Conservation (phyloP, 495 filamentous ascomycete genomes). For the Penicillium steckii region DNA sequence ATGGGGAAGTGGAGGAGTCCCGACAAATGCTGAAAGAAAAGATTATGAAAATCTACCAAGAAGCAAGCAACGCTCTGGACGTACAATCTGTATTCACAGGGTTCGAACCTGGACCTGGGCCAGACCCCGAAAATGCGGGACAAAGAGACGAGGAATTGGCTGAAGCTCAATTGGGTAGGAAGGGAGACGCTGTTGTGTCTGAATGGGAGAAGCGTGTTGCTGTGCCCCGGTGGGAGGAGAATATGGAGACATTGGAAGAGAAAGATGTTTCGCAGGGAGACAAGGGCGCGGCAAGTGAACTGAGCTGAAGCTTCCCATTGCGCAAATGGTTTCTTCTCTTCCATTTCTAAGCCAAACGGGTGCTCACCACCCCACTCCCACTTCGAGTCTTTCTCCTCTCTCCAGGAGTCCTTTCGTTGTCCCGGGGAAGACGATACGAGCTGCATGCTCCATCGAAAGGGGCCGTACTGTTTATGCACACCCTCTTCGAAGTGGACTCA, state of each 20-base stretch:
- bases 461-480: slow-evolving; percentile 6
- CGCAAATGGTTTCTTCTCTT: background rate
- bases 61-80: slow-evolving; percentile 60
- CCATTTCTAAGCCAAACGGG: too few species aligned
- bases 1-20: slow-evolving; percentile 17
- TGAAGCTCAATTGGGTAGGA: slow-evolving; percentile 22
- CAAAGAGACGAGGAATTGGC: slow-evolving; percentile 16
- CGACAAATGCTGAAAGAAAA: slow-evolving; percentile 28
- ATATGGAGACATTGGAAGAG: slow-evolving; percentile 43
- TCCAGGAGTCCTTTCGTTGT: background rate
- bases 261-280: slow-evolving; percentile 19
- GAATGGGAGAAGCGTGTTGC: slow-evolving; percentile 50
- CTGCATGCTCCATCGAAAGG: slow-evolving; percentile 8
- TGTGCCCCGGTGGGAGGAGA: slow-evolving; percentile 43
- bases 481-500: too few species aligned
- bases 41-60: slow-evolving; percentile 41
- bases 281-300: slow-evolving; percentile 11
- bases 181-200: slow-evolving; percentile 42
- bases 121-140: background rate
- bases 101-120: slow-evolving; percentile 18
- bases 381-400: background rate
- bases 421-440: slow-evolving; percentile 1
- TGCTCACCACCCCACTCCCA: too few species aligned
- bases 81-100: slow-evolving; percentile 64
- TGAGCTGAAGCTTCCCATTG: slow-evolving; percentile 16